Evolutionary conservation across 1,284 basidiomycete genomes (phyloP).

Genomic region (Cryptococcus sp.): DNA sequence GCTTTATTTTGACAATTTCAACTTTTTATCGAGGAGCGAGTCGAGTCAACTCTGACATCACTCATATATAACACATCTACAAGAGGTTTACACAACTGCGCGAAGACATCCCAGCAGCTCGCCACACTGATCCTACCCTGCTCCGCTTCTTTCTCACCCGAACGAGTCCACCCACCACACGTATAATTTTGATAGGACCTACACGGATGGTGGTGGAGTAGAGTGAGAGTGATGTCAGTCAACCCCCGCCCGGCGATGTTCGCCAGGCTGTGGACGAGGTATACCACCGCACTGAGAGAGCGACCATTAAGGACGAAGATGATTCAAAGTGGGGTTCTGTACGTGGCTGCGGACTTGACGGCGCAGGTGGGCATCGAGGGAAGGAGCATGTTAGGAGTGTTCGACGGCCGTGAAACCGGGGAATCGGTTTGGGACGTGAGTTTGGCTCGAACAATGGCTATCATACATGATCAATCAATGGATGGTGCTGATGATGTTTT

Average conservation of each 20-base stretch:
- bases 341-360: slow-evolving; percentile 73
- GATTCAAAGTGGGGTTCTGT: slow-evolving; percentile 66
- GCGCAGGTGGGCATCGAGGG: slow-evolving; percentile 79
- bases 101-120: too few relatives aligned
- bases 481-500: not conserved
- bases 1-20: too few relatives aligned
- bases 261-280: slow-evolving; percentile 31
- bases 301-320: slow-evolving; percentile 45
- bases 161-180: too few relatives aligned
- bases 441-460: not conserved
- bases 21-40: too few relatives aligned
- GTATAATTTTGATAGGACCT: too few relatives aligned
- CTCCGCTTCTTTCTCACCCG: too few relatives aligned
- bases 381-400: slow-evolving; percentile 53
- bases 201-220: too few relatives aligned
- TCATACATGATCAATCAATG: not conserved
- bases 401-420: slow-evolving; percentile 7
- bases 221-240: slow-evolving; percentile 12
- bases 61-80: too few relatives aligned
- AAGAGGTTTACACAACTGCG: too few relatives aligned
- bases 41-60: too few relatives aligned
- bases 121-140: too few relatives aligned
- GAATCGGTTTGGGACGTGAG: slow-evolving; percentile 26
- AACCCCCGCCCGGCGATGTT: slow-evolving; percentile 13
- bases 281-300: slow-evolving; percentile 24